Evolutionary conservation across 1,284 basidiomycete genomes (phyloP).

Genomic region (Neolentinus lepideus): DNA sequence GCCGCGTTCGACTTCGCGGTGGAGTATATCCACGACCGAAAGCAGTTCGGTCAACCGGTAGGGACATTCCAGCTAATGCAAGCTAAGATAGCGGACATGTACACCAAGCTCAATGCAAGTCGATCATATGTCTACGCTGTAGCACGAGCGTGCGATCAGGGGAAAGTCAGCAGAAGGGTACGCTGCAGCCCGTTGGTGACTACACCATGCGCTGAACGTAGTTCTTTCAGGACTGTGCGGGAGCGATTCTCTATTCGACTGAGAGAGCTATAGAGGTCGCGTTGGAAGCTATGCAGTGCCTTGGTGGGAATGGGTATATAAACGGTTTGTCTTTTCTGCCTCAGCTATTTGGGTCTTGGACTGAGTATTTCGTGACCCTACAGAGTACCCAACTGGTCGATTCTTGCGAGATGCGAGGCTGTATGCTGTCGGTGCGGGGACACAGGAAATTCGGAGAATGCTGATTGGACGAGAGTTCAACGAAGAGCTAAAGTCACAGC

Average conservation of each 20-base stretch:
- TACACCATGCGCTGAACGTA: neutral
- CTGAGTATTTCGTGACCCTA: neutral
- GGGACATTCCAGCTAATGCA: conserved; percentile 97
- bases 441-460: conserved; percentile 88
- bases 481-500: conserved; percentile 38
- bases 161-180: conserved; percentile 77
- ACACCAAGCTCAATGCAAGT: conserved; percentile 86
- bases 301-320: conserved; percentile 92
- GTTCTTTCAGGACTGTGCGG: conserved; percentile 75
- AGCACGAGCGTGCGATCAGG: conserved; percentile 80
- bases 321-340: conserved; percentile 48
- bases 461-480: conserved; percentile 89
- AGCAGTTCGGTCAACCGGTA: conserved; percentile 84
- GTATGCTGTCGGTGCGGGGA: conserved; percentile 89
- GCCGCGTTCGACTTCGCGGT: conserved; percentile 87
- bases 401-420: conserved; percentile 80
- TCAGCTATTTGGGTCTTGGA: neutral
- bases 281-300: conserved; percentile 84
- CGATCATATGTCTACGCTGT: conserved; percentile 92
- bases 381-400: conserved; percentile 85
- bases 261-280: conserved; percentile 90
- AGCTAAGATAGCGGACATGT: conserved; percentile 91
- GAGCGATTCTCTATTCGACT: conserved; percentile 86
- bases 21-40: conserved; percentile 85
- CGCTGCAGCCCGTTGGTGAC: conserved; percentile 18